Base-by-base conservation (phyloP, 106 monocot genomes). In the Allium fistulosum region DNA sequence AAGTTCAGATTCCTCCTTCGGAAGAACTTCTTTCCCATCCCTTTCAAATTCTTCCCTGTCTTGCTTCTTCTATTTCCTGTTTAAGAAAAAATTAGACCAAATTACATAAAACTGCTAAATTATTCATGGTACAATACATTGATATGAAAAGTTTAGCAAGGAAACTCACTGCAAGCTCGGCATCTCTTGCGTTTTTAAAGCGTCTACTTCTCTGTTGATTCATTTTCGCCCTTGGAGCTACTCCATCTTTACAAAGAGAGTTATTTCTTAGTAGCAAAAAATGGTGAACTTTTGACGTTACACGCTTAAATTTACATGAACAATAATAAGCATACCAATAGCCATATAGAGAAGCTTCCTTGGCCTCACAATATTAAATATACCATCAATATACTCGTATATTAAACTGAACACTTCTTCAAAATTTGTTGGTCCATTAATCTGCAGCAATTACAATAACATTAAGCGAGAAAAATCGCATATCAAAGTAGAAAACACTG, bases 141-240 rank as follows among this genome's bases (percentile, higher is more conserved):
- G 37, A 37, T 37, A 37, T 37, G 37, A 37, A 37, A 50, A 49
- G 58, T 17, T 59, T 13, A 18, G 9, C 8, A 17, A 49, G 18
- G 10, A 59, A 71, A 66, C 69, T n/a, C 48, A 85, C 88, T 0
- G 72, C 66, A 27, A 79, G 46, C 64, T 65, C 73, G 7, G 76
- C 76, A 62, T 84, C 84, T 68, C 74, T 81, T 46, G 84, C 88
- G 4, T 73, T 12, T 26, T 49, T 65, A 50, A 65, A 88, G 11
- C 88, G 52, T 62, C 88, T 51, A 6, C 74, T 56, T 53, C 84
- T 56, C 52, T 84, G 88, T 53, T 88, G 88, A 62, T 88, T 88
- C 84, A 88, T 73, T 63, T 88, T 88, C 0, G 88, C 84, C 62
- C 84, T 69, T 9, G 84, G 88, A 17, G 85, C 85, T 9, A 88